These are phyloP conservation scores for Sarcodon aspratus DNA, from an alignment of 768 basidiomycete species.

Conservation along the genomic window DNA sequence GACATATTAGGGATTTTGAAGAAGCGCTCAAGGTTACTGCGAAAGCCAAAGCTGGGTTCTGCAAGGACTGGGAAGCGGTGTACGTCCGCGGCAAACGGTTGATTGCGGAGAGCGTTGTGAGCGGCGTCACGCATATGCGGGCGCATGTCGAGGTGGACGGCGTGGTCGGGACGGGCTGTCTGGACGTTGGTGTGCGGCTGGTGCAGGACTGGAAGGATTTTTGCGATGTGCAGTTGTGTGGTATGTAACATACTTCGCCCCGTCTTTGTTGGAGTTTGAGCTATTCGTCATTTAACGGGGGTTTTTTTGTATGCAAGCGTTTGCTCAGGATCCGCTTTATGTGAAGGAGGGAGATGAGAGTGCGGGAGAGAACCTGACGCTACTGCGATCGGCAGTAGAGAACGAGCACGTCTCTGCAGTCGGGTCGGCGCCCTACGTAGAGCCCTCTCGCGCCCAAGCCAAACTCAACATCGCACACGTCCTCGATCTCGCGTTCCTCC, in stretches of 20 bases:
- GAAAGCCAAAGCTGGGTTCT: slow-evolving; percentile 37
- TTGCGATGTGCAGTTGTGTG: slow-evolving; percentile 49
- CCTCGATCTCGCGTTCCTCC: slow-evolving; percentile 31
- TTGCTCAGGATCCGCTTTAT: slow-evolving; percentile 53
- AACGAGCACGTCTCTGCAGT: slow-evolving; percentile 34
- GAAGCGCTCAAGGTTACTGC: slow-evolving; percentile 46
- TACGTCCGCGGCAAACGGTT: slow-evolving; percentile 40
- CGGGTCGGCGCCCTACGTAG: slow-evolving; percentile 59
- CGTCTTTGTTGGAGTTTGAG: no score
- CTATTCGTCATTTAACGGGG: no score
- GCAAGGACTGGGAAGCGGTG: slow-evolving; percentile 30
- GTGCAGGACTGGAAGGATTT: slow-evolving; percentile 29
- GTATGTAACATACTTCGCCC: slow-evolving; percentile 17
- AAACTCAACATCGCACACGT: slow-evolving; percentile 42
- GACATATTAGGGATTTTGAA: slow-evolving; percentile 32
- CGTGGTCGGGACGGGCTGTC: slow-evolving; percentile 39
- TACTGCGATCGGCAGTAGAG: slow-evolving; percentile 31
- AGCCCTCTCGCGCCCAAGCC: slow-evolving; percentile 34
- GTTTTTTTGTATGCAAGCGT: slow-evolving; percentile 24
- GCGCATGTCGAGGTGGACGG: slow-evolving; percentile 60
- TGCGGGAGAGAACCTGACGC: slow-evolving; percentile 32
- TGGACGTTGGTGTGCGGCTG: slow-evolving; percentile 39
- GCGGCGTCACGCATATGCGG: slow-evolving; percentile 54
- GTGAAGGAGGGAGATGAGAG: slow-evolving; percentile 14
- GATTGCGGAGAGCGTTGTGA: slow-evolving; percentile 44